Evolutionary conservation across 495 filamentous ascomycete species (phyloP).

Genomic region (Chaetomium fimeti): DNA sequence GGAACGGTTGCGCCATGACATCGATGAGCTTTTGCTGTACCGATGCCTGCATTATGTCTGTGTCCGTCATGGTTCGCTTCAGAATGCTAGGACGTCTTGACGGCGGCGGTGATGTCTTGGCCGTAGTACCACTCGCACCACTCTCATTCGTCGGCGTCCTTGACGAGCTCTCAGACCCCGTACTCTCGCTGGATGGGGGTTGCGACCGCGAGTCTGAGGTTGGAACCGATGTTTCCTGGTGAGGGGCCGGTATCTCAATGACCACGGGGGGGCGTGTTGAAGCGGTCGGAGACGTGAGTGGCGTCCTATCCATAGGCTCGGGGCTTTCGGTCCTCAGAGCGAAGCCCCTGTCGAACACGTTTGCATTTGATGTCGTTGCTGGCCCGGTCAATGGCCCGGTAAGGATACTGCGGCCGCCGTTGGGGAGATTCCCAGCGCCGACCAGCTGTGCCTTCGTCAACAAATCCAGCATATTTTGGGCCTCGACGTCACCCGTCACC

Average conservation of each 20-base stretch:
- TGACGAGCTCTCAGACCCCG: slow-evolving; percentile 54
- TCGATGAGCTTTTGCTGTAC: slow-evolving; percentile 86
- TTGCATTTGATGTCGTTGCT: slow-evolving; percentile 60
- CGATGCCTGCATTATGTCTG: slow-evolving; percentile 61
- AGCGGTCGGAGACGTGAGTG: slow-evolving; percentile 39
- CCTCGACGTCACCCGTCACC: slow-evolving; percentile 76
- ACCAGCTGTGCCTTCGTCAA: slow-evolving; percentile 75
- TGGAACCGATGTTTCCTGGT: background rate
- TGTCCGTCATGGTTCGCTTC: slow-evolving; percentile 86
- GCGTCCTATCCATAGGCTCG: slow-evolving; percentile 43
- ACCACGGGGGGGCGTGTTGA: background rate
- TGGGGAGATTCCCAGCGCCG: slow-evolving; percentile 51
- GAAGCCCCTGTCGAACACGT: slow-evolving; percentile 81
- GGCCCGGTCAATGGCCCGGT: slow-evolving; percentile 73
- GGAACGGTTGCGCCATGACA: slow-evolving; percentile 79
- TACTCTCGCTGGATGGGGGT: slow-evolving; percentile 12
- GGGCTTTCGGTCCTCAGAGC: slow-evolving; percentile 55
- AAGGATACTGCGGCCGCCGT: slow-evolving; percentile 43
- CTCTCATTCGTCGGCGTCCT: slow-evolving; percentile 58
- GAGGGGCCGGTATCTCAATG: background rate
- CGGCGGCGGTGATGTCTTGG: slow-evolving; percentile 51
- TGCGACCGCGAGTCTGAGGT: slow-evolving; percentile 1
- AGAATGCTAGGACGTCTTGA: slow-evolving; percentile 65
- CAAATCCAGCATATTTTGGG: slow-evolving; percentile 88
- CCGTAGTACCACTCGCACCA: slow-evolving; percentile 51